A percentile compares a stretch with the other conserved stretches of the same genome.
These are phyloP conservation scores for Rhodomyrtus psidioides DNA, from an alignment of 441 rosid species.

Conservation along the genomic window DNA sequence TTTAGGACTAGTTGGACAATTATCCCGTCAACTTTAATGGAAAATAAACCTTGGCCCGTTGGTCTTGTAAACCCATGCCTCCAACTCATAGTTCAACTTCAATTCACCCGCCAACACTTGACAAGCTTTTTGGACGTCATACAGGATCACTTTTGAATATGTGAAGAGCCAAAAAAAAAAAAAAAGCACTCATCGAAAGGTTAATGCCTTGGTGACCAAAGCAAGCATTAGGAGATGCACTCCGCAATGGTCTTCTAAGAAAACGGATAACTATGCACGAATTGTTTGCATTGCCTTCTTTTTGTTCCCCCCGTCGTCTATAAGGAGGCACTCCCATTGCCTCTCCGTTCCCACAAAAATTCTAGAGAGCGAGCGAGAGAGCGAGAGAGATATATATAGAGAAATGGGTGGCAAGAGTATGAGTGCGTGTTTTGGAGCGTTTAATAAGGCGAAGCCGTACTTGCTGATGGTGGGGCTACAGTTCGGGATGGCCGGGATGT, in stretches of 20 bases:
- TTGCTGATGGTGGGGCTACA: neutral
- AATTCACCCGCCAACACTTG: neutral
- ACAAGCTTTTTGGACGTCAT: neutral
- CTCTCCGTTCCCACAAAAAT: neutral
- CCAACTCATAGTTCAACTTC: neutral
- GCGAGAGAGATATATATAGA: neutral
- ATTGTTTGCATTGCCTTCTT: neutral
- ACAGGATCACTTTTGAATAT: neutral
- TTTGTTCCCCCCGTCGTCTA: neutral
- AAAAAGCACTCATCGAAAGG: neutral
- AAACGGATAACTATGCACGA: neutral
- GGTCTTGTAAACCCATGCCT: neutral
- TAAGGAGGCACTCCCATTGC: neutral
- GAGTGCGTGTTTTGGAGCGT: neutral
- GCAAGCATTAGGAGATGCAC: neutral
- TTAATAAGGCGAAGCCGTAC: conserved; percentile 6
- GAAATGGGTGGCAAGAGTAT: neutral
- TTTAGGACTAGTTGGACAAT: too few species aligned
- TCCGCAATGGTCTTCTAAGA: neutral
- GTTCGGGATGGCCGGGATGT: conserved; percentile 7
- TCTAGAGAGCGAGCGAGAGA: neutral
- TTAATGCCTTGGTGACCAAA: neutral
- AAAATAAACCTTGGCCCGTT: neutral
- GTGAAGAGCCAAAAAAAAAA: neutral
- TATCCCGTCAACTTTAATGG: neutral